Conservation (phyloP, 108 stramenopile species). For the Cyclotella cryptica region DNA sequence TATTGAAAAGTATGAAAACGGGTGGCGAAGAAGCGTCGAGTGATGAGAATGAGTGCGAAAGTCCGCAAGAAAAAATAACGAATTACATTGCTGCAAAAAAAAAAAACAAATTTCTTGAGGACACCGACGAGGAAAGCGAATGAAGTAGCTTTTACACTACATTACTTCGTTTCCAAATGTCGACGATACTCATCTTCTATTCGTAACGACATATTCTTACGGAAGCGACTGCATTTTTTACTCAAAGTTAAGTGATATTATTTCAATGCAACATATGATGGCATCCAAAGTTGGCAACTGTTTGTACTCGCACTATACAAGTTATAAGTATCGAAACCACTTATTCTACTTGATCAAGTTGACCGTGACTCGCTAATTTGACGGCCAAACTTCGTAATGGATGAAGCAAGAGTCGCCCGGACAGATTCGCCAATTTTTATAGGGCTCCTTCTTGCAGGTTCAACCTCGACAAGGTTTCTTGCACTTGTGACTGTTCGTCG, state of each 20-base stretch:
- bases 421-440: background rate
- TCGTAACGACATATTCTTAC: too few relatives aligned
- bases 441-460: background rate
- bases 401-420: background rate
- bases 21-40: background rate
- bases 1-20: background rate
- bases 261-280: too few relatives aligned
- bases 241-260: too few relatives aligned
- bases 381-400: too few relatives aligned
- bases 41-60: background rate
- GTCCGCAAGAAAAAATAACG: background rate
- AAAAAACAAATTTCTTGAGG: conserved; percentile 20
- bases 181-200: too few relatives aligned
- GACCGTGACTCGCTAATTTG: too few relatives aligned
- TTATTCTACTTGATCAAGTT: too few relatives aligned
- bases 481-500: conserved; percentile 5
- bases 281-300: too few relatives aligned
- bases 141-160: background rate
- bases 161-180: too few relatives aligned
- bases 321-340: too few relatives aligned
- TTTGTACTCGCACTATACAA: too few relatives aligned
- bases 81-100: conserved; percentile 1
- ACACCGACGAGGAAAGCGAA: conserved; percentile 25
- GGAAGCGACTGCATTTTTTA: too few relatives aligned
- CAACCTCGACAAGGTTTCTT: background rate